phyloP scores from a whole-genome alignment of 352 stramenopile species.

The Halophytophthora batemanensis region DNA sequence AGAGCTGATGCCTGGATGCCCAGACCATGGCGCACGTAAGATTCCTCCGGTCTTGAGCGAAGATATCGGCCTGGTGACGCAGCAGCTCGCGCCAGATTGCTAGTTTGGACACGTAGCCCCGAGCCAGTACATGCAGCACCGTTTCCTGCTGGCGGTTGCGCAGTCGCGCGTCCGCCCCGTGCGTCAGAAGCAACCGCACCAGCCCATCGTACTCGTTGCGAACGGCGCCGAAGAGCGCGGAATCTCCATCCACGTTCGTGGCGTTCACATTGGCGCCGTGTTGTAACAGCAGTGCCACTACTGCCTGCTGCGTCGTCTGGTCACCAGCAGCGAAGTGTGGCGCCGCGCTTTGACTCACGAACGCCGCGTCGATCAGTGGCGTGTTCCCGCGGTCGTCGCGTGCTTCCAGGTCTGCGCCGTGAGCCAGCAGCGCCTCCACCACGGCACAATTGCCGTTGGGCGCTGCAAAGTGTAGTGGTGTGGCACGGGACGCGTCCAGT shows the following conservation, averaged over 20 bases:
- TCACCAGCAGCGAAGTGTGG: conserved; percentile 35
- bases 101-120: conserved; percentile 21
- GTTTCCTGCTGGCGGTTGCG: conserved; percentile 17
- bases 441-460: conserved; percentile 28
- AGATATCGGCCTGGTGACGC: conserved; percentile 13
- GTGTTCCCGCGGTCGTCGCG: conserved; percentile 30
- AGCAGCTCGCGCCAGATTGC: conserved; percentile 25
- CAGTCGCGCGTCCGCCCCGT: conserved; percentile 14
- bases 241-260: conserved; percentile 23
- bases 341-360: conserved; percentile 25
- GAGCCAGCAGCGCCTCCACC: conserved; percentile 22
- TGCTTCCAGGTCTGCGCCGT: conserved; percentile 27
- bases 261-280: conserved; percentile 29
- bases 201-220: conserved; percentile 16
- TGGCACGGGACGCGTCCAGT: conserved; percentile 18
- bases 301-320: conserved; percentile 17
- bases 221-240: conserved; percentile 28
- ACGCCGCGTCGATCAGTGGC: conserved; percentile 32
- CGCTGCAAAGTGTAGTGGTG: conserved; percentile 34
- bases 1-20: conserved; percentile 6
- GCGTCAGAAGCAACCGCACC: conserved; percentile 17
- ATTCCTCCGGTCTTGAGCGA: conserved; percentile 13
- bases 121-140: conserved; percentile 25
- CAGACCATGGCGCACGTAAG: conserved; percentile 21
- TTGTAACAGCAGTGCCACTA: conserved; percentile 25